Conservation (phyloP, 768 basidiomycete genomes). For the Pleurotus platypus region DNA sequence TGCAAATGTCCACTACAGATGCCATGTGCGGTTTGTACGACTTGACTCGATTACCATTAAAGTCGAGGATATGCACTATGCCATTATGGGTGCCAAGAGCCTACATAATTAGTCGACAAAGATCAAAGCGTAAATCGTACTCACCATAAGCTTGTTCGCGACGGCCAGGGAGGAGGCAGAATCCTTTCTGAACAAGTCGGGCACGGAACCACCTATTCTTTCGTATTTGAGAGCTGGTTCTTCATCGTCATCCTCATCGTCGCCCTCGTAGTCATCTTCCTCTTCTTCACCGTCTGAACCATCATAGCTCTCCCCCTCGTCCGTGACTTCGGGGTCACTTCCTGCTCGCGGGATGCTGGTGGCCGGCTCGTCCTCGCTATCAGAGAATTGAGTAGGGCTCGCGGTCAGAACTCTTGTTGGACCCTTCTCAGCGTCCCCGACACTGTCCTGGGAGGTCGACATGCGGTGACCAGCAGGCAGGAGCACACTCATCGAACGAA, state of each 20-base stretch:
- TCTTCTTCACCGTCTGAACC: constrained; percentile 39
- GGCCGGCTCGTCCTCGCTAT: constrained; percentile 8
- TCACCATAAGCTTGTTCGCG: constrained; percentile 69
- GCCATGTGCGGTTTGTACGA: constrained; percentile 90
- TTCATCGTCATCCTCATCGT: constrained; percentile 77
- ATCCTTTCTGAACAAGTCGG: constrained; percentile 84
- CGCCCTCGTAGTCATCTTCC: constrained; percentile 49
- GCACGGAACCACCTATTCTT: constrained; percentile 66
- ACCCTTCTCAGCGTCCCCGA: background rate
- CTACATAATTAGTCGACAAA: constrained; percentile 35
- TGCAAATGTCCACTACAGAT: constrained; percentile 77
- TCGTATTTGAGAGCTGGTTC: constrained; percentile 93
- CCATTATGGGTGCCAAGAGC: constrained; percentile 91
- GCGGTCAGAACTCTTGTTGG: background rate
- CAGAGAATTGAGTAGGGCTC: constrained; percentile 14
- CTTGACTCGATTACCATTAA: constrained; percentile 78
- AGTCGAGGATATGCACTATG: constrained; percentile 83
- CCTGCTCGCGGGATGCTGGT: background rate
- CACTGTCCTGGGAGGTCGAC: background rate
- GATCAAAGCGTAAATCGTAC: constrained; percentile 12
- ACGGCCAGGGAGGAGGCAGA: constrained; percentile 81
- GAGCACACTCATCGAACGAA: no score
- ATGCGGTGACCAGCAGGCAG: no score
- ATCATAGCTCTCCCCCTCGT: constrained; percentile 16
- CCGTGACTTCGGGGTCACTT: background rate